Base-by-base conservation (phyloP, 73 alveolate species). In the Tetrahymena thermophila region DNA sequence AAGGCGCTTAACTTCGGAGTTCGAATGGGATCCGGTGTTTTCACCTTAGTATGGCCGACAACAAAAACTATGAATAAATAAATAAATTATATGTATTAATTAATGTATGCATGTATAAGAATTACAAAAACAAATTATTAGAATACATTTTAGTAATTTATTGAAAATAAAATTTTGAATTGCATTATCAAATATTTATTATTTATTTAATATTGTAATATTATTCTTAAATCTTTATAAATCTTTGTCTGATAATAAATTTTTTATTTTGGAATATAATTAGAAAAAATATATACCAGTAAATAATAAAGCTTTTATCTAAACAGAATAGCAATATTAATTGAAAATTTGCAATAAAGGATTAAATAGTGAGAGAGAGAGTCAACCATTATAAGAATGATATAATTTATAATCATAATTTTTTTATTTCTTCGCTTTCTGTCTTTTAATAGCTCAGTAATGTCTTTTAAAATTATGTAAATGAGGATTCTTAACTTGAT, bases 11-110 rank as follows among this genome's bases (percentile, higher is more conserved):
- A 98, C 99, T 98, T 98, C 99, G 98, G 99, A 98, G 99, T 98
- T 98, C 99, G 99, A 99, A 98, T 96, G 99, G 99, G 99, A 98
- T 98, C 99, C 98, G 99, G 99, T 98, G 99, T 99, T 94, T 97
- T 98, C 96, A 99, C 98, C 98, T 94, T 98, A 98, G 99, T 98
- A 98, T 98, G 99, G 99, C 99, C 99, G 99, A 98, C 97, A 98
- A 98, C 99, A 96, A 97, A 56, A 56, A 15, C 14, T 1, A 57
- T n/a, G 10, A 31, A 13, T 21, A 16, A 31, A 57, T n/a, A n/a
- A n/a, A n/a, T n/a, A n/a, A n/a, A n/a, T n/a, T n/a, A n/a, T n/a
- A n/a, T n/a, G n/a, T n/a, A n/a, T n/a, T n/a, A n/a, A n/a, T n/a
- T n/a, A n/a, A n/a, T 57, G 10, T 37, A 37, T 37, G 10, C 6